Conservation (phyloP, 305 asterid genomes). For the Coffea humblotiana region DNA sequence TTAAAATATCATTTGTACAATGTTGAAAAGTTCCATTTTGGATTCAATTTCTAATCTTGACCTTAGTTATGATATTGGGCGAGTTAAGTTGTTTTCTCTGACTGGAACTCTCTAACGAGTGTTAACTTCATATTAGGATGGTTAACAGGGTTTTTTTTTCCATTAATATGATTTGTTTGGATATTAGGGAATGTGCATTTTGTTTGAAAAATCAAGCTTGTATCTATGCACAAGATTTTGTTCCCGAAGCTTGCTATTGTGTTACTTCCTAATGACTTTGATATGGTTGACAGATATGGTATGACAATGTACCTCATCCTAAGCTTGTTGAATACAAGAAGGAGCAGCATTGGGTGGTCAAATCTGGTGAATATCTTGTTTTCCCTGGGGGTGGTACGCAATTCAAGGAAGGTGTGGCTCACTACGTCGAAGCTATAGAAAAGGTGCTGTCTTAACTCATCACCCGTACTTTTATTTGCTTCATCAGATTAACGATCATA, state of each 20-base stretch:
- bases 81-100: too few relatives aligned
- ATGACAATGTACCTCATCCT: slow-evolving; percentile 90
- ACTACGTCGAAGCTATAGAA: slow-evolving; percentile 55
- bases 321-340: slow-evolving; percentile 93
- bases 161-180: neutral
- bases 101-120: neutral
- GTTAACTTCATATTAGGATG: neutral
- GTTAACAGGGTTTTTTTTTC: too few relatives aligned
- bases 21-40: neutral
- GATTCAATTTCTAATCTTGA: neutral
- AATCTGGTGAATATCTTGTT: slow-evolving; percentile 61
- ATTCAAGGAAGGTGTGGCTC: slow-evolving; percentile 71
- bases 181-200: neutral
- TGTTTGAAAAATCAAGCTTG: neutral
- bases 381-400: slow-evolving; percentile 99
- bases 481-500: neutral
- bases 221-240: neutral
- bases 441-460: slow-evolving; percentile 41
- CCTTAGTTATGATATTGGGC: neutral
- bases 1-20: too few relatives aligned
- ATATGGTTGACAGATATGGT: slow-evolving; percentile 66
- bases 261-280: neutral
- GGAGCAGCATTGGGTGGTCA: slow-evolving; percentile 84
- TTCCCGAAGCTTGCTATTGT: neutral
- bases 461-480: neutral